These are phyloP conservation scores for Canna indica DNA, from an alignment of 176 grass and related monocot species.

Conservation along the genomic window DNA sequence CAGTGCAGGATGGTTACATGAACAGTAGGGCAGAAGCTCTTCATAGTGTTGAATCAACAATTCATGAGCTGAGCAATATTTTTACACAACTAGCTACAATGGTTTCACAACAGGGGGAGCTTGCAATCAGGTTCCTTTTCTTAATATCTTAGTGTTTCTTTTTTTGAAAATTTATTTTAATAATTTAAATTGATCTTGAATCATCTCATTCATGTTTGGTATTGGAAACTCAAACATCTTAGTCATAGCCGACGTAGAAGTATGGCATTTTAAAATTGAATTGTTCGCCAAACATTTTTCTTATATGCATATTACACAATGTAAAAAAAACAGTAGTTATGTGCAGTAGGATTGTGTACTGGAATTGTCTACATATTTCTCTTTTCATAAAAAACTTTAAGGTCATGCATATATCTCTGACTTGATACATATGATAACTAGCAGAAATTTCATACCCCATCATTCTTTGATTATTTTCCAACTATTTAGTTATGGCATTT, in stretches of 20 bases:
- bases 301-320: no score
- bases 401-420: background rate
- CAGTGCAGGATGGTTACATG: constrained; percentile 85
- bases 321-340: no score
- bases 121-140: constrained; percentile 64
- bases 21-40: constrained; percentile 91
- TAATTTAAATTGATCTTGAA: background rate
- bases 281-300: no score
- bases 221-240: no score
- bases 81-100: constrained; percentile 94
- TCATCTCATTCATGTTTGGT: background rate
- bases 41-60: constrained; percentile 97
- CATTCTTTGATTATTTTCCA: no score
- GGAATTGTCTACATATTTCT: no score
- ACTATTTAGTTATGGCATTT: background rate
- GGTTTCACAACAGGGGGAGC: constrained; percentile 92
- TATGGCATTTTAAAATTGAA: no score
- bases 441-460: no score
- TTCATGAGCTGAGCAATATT: constrained; percentile 90
- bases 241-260: no score
- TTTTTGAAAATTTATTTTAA: background rate
- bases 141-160: background rate
- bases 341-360: no score
- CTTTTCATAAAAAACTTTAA: background rate
- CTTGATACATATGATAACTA: no score